Evolutionary conservation across 148 eudicot species (phyloP).

Genomic region (Rhododendron henanense): DNA sequence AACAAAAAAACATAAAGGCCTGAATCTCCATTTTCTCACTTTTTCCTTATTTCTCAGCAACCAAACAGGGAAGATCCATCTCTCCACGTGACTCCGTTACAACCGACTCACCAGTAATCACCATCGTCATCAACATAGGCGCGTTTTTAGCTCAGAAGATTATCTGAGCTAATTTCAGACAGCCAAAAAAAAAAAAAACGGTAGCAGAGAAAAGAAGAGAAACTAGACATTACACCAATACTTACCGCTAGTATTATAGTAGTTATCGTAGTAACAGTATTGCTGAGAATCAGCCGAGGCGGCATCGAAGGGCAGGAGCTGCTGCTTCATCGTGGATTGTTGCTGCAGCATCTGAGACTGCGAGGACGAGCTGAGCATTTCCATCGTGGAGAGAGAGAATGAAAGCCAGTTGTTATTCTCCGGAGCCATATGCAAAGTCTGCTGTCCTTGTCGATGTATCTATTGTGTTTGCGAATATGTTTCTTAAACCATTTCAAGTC

Average conservation of each 20-base stretch:
- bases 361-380: conserved; percentile 36
- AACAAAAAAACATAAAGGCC: not conserved
- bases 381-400: conserved; percentile 44
- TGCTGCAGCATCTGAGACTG: conserved; percentile 19
- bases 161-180: no score
- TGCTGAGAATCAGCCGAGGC: conserved; percentile 30
- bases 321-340: conserved; percentile 14
- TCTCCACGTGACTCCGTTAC: not conserved
- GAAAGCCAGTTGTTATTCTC: conserved; percentile 44
- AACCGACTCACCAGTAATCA: not conserved
- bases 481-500: not conserved
- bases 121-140: not conserved
- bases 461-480: not conserved
- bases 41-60: not conserved
- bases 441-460: not conserved
- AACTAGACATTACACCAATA: not conserved
- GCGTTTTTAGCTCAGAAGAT: not conserved
- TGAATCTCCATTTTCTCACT: conserved; percentile 2
- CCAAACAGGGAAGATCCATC: not conserved
- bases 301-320: conserved; percentile 10
- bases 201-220: not conserved
- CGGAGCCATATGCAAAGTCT: conserved; percentile 29
- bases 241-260: conserved; percentile 46
- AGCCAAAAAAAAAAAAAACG: not conserved
- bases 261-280: conserved; percentile 44